A percentile compares a stretch with the other conserved stretches of the same genome.
phyloP scores from a whole-genome alignment of 2,329 filamentous ascomycete genomes.

The Fusarium sp. region DNA sequence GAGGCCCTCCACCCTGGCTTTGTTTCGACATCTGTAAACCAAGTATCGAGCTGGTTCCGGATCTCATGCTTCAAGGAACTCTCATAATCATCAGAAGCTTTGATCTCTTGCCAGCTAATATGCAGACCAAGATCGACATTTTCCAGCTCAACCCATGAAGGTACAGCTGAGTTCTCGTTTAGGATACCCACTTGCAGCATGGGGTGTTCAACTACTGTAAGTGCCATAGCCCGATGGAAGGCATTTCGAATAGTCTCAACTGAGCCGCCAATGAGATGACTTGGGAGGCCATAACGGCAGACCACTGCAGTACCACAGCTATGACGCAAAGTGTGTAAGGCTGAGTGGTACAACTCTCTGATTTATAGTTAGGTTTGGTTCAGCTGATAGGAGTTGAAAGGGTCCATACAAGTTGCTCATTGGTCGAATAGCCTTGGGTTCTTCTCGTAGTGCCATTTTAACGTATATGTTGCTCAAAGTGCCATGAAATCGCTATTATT shows the following conservation, averaged over 20 bases:
- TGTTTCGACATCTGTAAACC: conserved; percentile 35
- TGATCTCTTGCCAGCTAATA: conserved; percentile 23
- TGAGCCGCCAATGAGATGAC: neutral
- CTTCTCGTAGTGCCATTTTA: conserved; percentile 9
- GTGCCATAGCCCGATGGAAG: conserved; percentile 27
- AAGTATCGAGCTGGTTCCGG: conserved; percentile 24
- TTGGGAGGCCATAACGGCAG: conserved; percentile 28
- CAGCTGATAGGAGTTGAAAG: neutral
- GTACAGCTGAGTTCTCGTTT: conserved; percentile 29
- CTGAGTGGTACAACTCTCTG: conserved; percentile 33
- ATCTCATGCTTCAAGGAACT: conserved; percentile 3
- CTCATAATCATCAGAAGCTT: neutral
- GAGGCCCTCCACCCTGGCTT: conserved; percentile 42
- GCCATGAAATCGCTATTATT: neutral
- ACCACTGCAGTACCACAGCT: conserved; percentile 27
- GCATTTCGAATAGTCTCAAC: neutral
- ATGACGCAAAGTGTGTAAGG: conserved; percentile 28
- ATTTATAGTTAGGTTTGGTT: neutral
- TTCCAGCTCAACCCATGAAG: conserved; percentile 29
- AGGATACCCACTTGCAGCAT: conserved; percentile 35
- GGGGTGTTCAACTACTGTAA: conserved; percentile 30
- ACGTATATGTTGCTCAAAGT: neutral
- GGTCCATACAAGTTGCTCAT: conserved; percentile 33
- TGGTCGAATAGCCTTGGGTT: conserved; percentile 25
- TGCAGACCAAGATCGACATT: conserved; percentile 22